Conservation (phyloP, 495 filamentous ascomycete species). For the Neurospora sp. region DNA sequence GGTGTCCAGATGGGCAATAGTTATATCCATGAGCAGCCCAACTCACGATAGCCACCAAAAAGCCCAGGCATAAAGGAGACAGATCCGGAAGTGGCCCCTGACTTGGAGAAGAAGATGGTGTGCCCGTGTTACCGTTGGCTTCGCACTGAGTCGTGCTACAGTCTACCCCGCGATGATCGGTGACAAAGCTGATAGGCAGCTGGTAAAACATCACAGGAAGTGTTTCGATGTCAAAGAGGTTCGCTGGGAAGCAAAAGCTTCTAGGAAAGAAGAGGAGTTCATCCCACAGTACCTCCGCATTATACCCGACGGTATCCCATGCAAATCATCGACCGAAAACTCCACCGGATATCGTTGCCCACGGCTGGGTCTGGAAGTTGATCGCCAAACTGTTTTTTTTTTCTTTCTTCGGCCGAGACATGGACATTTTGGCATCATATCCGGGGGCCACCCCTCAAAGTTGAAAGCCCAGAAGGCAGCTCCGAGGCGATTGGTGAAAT, state of each 20-base stretch:
- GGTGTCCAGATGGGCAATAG: background rate
- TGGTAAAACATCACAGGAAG: background rate
- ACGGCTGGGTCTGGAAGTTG: background rate
- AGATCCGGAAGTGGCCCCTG: background rate
- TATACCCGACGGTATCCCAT: background rate
- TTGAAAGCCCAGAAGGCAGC: background rate
- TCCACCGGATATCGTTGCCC: background rate
- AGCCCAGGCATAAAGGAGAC: background rate
- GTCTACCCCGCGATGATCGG: background rate
- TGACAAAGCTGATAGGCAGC: background rate
- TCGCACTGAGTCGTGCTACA: background rate
- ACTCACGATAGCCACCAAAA: background rate
- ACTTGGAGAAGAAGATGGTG: background rate
- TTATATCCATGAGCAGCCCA: background rate
- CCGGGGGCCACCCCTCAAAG: background rate
- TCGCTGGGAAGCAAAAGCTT: background rate
- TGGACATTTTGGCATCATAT: background rate
- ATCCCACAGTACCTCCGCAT: background rate
- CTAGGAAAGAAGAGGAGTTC: background rate
- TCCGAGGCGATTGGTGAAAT: background rate
- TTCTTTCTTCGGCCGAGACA: background rate
- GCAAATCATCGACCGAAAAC: background rate
- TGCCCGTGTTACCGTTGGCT: background rate
- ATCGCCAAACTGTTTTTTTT: background rate
- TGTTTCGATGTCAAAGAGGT: background rate